Evolutionary conservation across 1,284 basidiomycete genomes (phyloP).

Genomic region (Cryptococcus neoformans): DNA sequence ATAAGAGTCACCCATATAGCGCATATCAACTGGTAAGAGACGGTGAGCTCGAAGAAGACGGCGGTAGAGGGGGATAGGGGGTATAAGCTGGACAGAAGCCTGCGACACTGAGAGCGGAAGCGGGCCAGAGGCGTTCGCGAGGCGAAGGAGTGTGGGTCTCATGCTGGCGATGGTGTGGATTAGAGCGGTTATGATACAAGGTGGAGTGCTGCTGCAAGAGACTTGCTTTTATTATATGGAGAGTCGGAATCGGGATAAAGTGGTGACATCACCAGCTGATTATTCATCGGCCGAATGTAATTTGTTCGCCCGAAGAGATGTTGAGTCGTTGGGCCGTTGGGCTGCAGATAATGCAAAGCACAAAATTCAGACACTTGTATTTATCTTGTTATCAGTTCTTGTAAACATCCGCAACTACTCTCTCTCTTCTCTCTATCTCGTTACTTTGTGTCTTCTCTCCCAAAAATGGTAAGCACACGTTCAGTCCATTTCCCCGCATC

Average conservation of each 20-base stretch:
- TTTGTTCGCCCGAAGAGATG: too few species aligned
- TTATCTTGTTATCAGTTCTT: background rate
- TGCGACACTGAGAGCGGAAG: constrained; percentile 59
- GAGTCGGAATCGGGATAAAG: background rate
- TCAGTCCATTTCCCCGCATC: background rate
- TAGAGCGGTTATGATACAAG: background rate
- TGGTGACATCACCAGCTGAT: background rate
- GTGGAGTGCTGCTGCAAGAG: background rate
- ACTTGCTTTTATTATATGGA: background rate
- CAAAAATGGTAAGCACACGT: background rate
- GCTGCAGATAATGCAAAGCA: too few species aligned
- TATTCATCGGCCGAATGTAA: background rate
- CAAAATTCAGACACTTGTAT: background rate
- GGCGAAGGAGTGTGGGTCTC: constrained; percentile 16
- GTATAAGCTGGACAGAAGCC: constrained; percentile 68
- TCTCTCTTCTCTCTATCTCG: background rate
- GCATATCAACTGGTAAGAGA: constrained; percentile 71
- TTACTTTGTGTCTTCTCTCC: background rate
- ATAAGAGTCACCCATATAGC: constrained; percentile 80
- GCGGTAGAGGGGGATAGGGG: constrained; percentile 67
- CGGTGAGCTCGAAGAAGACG: constrained; percentile 75
- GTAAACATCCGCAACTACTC: background rate
- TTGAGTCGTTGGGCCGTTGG: too few species aligned
- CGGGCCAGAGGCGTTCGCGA: constrained; percentile 55
- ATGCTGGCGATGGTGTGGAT: constrained; percentile 11